These are phyloP conservation scores for Pythium oligandrum DNA, from an alignment of 352 stramenopile genomes.

Conservation along the genomic window DNA sequence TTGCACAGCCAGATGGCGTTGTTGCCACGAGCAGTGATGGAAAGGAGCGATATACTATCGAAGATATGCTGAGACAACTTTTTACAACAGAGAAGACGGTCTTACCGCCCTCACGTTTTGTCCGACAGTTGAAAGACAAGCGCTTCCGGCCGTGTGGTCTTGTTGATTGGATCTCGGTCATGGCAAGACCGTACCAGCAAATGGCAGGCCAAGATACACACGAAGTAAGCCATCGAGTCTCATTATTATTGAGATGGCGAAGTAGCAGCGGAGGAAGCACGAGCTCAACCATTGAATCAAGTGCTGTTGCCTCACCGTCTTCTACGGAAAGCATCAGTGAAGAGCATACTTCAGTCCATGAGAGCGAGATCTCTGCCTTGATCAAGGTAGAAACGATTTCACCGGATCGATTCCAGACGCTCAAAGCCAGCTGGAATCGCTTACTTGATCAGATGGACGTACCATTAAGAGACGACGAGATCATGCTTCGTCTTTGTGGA, in stretches of 20 bases:
- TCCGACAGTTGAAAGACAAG: conserved; percentile 14
- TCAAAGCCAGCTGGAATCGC: conserved; percentile 4
- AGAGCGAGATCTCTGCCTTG: neutral
- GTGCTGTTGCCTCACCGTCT: no score
- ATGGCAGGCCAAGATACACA: no score
- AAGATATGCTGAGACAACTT: conserved; percentile 16
- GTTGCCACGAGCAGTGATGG: conserved; percentile 18
- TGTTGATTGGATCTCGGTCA: conserved; percentile 32
- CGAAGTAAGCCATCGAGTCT: no score
- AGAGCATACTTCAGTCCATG: no score
- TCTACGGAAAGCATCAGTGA: no score
- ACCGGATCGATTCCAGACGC: conserved; percentile 9
- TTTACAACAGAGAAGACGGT: conserved; percentile 13
- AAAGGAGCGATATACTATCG: conserved; percentile 9
- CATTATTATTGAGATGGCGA: no score
- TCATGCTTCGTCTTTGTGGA: conserved; percentile 1
- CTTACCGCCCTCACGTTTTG: conserved; percentile 19
- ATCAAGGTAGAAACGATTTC: conserved; percentile 12
- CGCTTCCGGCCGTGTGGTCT: conserved; percentile 16
- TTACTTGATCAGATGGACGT: no score
- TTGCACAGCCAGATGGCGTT: conserved; percentile 8
- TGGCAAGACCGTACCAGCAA: conserved; percentile 11
- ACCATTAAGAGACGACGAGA: neutral
- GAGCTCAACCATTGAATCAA: no score
- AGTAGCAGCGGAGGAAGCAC: no score